These are phyloP conservation scores for Arthroderma uncinatum DNA, from an alignment of 2,329 filamentous ascomycete species.

Conservation along the genomic window DNA sequence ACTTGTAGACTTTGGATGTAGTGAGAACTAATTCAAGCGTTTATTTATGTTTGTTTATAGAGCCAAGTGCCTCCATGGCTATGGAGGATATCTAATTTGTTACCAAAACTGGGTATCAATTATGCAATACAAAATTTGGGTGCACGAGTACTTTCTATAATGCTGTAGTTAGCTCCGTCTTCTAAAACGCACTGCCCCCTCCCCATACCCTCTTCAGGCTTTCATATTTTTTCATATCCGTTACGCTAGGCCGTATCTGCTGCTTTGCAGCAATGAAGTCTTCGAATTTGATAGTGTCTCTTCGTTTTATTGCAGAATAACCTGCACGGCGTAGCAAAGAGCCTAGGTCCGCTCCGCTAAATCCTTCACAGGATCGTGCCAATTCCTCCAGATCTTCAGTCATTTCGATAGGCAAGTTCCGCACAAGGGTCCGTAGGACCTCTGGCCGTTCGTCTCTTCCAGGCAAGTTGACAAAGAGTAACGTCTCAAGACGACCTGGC, in stretches of 20 bases:
- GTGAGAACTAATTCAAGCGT: slow-evolving; percentile 3
- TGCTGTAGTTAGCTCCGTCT: neutral
- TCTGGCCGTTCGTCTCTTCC: slow-evolving; percentile 67
- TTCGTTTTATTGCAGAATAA: slow-evolving; percentile 43
- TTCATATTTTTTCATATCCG: slow-evolving; percentile 48
- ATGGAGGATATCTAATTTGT: neutral
- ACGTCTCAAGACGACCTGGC: slow-evolving; percentile 75
- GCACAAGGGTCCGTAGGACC: slow-evolving; percentile 60
- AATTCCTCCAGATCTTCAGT: slow-evolving; percentile 49
- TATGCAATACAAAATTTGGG: neutral
- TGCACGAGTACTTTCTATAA: neutral
- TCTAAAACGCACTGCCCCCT: slow-evolving; percentile 21
- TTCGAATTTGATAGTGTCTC: slow-evolving; percentile 37
- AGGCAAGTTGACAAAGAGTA: slow-evolving; percentile 83
- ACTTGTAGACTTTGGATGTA: slow-evolving; percentile 80
- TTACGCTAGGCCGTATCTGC: slow-evolving; percentile 41
- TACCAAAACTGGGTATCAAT: neutral
- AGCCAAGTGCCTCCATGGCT: neutral
- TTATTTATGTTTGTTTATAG: neutral
- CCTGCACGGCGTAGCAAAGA: slow-evolving; percentile 49
- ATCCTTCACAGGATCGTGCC: slow-evolving; percentile 63
- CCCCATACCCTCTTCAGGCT: slow-evolving; percentile 42
- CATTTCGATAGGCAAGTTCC: slow-evolving; percentile 43
- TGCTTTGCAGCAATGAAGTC: slow-evolving; percentile 34
- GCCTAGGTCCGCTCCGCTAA: slow-evolving; percentile 59